Percentiles rank a stretch among this genome's conserved stretches.
These are phyloP conservation scores for Sclerotiophoma versabilis DNA, from an alignment of 2,329 filamentous ascomycete species.

Conservation along the genomic window DNA sequence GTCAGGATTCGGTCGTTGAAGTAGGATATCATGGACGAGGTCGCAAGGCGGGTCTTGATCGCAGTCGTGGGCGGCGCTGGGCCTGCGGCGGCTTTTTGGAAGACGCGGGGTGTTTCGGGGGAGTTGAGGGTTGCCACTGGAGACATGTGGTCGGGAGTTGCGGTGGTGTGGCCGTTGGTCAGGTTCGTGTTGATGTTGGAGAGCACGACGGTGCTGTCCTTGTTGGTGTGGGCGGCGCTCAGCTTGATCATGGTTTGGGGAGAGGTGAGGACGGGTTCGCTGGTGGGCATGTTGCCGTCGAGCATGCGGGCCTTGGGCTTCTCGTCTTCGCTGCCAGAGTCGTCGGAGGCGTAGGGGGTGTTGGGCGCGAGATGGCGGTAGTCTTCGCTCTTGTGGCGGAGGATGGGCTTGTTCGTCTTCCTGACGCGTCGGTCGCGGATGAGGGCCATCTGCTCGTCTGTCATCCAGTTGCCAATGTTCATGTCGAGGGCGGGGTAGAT, in stretches of 20 bases:
- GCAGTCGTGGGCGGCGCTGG: slow-evolving; percentile 53
- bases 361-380: slow-evolving; percentile 82
- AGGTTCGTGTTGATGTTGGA: slow-evolving; percentile 29
- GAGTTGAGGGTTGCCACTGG: slow-evolving; percentile 15
- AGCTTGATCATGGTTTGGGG: slow-evolving; percentile 48
- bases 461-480: slow-evolving; percentile 99
- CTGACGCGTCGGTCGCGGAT: slow-evolving; percentile 83
- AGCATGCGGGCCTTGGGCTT: slow-evolving; percentile 19
- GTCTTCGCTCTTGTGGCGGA: slow-evolving; percentile 85
- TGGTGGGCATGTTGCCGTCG: slow-evolving; percentile 23
- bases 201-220: slow-evolving; percentile 30
- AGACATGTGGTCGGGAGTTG: slow-evolving; percentile 33
- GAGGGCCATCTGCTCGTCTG: slow-evolving; percentile 93
- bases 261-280: slow-evolving; percentile 38
- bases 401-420: slow-evolving; percentile 77
- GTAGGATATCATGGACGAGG: slow-evolving; percentile 97
- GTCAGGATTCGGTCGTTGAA: slow-evolving; percentile 95
- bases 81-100: slow-evolving; percentile 31
- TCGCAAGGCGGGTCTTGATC: slow-evolving; percentile 85
- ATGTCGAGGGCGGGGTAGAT: slow-evolving; percentile 93
- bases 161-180: slow-evolving; percentile 28
- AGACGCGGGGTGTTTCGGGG: slow-evolving; percentile 27
- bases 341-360: slow-evolving; percentile 81
- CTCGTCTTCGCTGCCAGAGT: slow-evolving; percentile 64
- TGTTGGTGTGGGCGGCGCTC: slow-evolving; percentile 49